These are phyloP conservation scores for Oidiodendron maius DNA, from an alignment of 495 filamentous ascomycete genomes.

Conservation along the genomic window DNA sequence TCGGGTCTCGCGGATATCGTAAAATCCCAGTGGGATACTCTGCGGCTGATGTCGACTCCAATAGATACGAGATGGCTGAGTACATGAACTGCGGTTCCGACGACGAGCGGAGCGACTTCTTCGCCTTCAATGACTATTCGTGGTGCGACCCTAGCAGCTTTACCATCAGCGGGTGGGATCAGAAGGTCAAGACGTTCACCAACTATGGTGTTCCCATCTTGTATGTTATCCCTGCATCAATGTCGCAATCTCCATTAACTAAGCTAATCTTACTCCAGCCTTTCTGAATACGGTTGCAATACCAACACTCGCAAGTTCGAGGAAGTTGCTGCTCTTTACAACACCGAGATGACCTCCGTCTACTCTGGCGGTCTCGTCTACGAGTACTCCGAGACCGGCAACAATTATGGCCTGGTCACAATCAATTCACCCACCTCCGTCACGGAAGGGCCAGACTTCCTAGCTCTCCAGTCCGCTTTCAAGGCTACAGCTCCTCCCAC, in stretches of 20 bases:
- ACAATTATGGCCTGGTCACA: constrained; percentile 70
- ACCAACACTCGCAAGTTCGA: constrained; percentile 74
- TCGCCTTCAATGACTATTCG: constrained; percentile 97
- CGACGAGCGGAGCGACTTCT: constrained; percentile 86
- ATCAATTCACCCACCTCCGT: constrained; percentile 40
- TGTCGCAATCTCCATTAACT: neutral
- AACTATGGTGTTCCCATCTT: constrained; percentile 91
- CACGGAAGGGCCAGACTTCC: constrained; percentile 57
- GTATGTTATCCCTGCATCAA: constrained; percentile 33
- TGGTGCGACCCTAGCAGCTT: constrained; percentile 88
- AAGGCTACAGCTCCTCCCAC: constrained; percentile 54
- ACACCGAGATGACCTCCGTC: constrained; percentile 75
- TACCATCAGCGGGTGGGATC: constrained; percentile 71
- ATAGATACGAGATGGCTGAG: constrained; percentile 80
- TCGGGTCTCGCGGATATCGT: constrained; percentile 67
- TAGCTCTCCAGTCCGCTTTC: constrained; percentile 60
- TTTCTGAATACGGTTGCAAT: constrained; percentile 90
- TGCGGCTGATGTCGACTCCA: constrained; percentile 76
- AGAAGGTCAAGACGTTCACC: constrained; percentile 88
- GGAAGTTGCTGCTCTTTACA: constrained; percentile 78
- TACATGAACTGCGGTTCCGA: constrained; percentile 95
- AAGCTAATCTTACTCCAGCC: constrained; percentile 27
- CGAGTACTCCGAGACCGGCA: constrained; percentile 80
- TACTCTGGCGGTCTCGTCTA: constrained; percentile 97
- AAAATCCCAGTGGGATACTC: constrained; percentile 89